Conservation (phyloP, 495 filamentous ascomycete species). For the Podospora sp. region DNA sequence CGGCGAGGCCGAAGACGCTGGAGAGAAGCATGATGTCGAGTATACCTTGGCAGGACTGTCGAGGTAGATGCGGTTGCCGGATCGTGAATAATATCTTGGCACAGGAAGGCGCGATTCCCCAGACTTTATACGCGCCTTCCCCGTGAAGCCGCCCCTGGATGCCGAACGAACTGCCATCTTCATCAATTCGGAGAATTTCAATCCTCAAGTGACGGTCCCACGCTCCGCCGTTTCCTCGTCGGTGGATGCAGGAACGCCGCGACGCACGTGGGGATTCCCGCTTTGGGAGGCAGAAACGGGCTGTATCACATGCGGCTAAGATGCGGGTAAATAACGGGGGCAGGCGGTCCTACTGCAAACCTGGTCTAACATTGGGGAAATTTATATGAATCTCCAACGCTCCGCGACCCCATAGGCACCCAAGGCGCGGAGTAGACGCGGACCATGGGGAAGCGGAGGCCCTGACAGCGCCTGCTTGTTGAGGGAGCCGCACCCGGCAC, state of each 20-base stretch:
- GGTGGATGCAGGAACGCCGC: conserved; percentile 1
- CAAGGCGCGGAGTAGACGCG: neutral
- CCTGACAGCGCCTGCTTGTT: neutral
- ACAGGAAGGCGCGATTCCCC: conserved; percentile 4
- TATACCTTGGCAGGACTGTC: neutral
- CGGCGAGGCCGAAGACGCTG: conserved; percentile 11
- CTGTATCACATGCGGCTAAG: conserved; percentile 5
- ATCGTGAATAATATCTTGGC: conserved; percentile 8
- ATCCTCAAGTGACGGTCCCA: neutral
- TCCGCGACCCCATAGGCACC: conserved; percentile 4
- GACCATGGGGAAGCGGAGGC: neutral
- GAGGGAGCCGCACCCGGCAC: conserved; percentile 9
- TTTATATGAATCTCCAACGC: neutral
- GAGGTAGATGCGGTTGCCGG: neutral
- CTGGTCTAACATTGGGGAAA: neutral
- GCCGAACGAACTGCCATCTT: conserved; percentile 13
- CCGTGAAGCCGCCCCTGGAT: neutral
- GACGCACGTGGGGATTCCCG: conserved; percentile 7
- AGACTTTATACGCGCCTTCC: neutral
- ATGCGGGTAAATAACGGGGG: conserved; percentile 1
- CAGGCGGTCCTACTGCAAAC: conserved; percentile 6
- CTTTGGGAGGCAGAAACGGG: neutral
- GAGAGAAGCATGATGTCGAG: conserved; percentile 12
- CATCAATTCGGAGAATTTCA: conserved; percentile 8
- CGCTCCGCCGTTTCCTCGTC: conserved; percentile 3